phyloP scores from a whole-genome alignment of 176 grass and related monocot genomes.

The Rhynchospora breviuscula region DNA sequence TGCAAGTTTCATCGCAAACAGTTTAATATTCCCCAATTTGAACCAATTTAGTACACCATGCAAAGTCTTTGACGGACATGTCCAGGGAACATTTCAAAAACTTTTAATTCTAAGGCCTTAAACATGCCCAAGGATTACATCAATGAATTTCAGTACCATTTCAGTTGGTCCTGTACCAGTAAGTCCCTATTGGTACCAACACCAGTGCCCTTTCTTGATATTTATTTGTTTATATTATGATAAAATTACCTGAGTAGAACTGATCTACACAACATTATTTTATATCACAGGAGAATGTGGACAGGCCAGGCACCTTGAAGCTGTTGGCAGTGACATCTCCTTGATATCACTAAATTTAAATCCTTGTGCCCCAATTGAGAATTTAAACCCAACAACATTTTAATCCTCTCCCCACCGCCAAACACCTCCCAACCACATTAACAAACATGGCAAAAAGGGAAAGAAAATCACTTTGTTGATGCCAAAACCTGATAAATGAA shows the following conservation, averaged over 20 bases:
- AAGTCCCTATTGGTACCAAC: neutral
- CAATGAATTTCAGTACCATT: neutral
- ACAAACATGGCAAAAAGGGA: neutral
- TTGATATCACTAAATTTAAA: neutral
- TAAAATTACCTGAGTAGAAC: neutral
- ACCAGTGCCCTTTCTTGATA: neutral
- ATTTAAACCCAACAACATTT: neutral
- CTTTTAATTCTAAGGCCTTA: neutral
- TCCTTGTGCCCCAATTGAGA: neutral
- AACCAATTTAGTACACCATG: neutral
- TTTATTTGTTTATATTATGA: neutral
- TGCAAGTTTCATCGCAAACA: neutral
- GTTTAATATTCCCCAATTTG: neutral
- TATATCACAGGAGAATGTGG: neutral
- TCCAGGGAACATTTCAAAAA: neutral
- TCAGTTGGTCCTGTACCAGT: neutral
- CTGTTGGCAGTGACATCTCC: neutral
- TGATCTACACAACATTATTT: neutral
- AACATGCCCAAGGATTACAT: neutral
- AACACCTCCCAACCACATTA: neutral
- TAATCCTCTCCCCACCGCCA: neutral
- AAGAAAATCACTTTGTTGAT: neutral
- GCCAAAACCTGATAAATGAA: neutral
- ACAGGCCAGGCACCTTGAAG: neutral
- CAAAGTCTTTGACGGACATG: neutral